Evolutionary conservation across 768 basidiomycete species (phyloP).

Genomic region (Tricholoma furcatifolium): DNA sequence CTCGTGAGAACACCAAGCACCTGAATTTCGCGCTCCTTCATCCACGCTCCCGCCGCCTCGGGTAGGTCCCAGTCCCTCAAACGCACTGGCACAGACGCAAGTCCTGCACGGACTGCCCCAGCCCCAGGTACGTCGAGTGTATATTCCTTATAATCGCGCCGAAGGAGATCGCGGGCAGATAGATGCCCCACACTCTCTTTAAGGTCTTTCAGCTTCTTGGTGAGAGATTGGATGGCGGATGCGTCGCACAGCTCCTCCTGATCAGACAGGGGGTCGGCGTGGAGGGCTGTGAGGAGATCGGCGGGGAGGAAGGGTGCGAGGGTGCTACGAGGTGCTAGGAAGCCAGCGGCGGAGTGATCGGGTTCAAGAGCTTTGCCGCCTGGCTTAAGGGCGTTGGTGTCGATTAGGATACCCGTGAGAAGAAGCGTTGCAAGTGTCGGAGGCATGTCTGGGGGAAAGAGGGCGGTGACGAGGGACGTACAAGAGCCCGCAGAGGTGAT

Average conservation of each 20-base stretch:
- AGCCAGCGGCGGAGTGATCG: constrained; percentile 64
- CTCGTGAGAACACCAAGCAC: constrained; percentile 81
- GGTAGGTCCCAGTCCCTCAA: constrained; percentile 56
- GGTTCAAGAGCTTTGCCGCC: constrained; percentile 72
- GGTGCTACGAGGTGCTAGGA: constrained; percentile 61
- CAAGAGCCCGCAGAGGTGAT: constrained; percentile 78
- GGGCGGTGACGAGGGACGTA: constrained; percentile 52
- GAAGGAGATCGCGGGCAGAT: constrained; percentile 71
- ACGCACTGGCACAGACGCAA: constrained; percentile 79
- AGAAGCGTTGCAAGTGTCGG: constrained; percentile 75
- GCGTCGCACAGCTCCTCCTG: constrained; percentile 34
- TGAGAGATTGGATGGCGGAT: constrained; percentile 48
- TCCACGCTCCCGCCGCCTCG: constrained; percentile 50
- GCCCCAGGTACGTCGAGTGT: constrained; percentile 39
- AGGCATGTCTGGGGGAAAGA: constrained; percentile 43
- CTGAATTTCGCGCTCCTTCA: constrained; percentile 60
- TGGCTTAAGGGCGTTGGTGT: constrained; percentile 76
- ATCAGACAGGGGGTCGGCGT: constrained; percentile 11
- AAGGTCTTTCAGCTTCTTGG: constrained; percentile 43
- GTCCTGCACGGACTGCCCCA: constrained; percentile 59
- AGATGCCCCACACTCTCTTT: constrained; percentile 74
- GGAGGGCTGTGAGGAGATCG: constrained; percentile 10
- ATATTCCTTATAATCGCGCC: constrained; percentile 97
- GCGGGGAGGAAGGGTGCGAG: constrained; percentile 29
- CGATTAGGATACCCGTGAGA: constrained; percentile 78